Conservation (phyloP, 2,329 filamentous ascomycete genomes). For the Clonostachys sp. region DNA sequence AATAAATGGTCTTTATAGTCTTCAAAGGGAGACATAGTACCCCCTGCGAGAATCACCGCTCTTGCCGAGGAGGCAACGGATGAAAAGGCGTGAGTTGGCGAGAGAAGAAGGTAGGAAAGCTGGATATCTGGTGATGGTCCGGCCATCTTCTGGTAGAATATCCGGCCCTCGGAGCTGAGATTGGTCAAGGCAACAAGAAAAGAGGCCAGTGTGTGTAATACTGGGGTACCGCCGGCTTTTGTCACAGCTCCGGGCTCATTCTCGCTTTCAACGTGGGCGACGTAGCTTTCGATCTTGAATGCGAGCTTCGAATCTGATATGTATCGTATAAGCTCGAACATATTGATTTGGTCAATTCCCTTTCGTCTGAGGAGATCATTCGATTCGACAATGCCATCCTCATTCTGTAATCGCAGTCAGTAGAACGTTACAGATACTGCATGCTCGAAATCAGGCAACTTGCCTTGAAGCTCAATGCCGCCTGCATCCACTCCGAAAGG, state of each 20-base stretch:
- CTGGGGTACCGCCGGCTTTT: constrained; percentile 30
- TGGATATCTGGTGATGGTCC: constrained; percentile 40
- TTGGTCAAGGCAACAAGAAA: constrained; percentile 84
- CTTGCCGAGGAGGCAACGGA: constrained; percentile 80
- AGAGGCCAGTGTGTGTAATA: constrained; percentile 49
- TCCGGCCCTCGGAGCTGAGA: constrained; percentile 65
- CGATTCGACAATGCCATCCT: constrained; percentile 66
- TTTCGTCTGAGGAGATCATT: constrained; percentile 74
- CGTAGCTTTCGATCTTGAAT: constrained; percentile 90
- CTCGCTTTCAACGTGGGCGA: constrained; percentile 54
- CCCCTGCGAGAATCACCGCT: constrained; percentile 86
- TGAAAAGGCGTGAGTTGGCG: constrained; percentile 86
- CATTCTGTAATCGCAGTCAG: constrained; percentile 12
- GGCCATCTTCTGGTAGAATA: constrained; percentile 54
- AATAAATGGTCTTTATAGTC: constrained; percentile 88
- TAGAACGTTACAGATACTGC: not conserved
- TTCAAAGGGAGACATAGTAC: constrained; percentile 95
- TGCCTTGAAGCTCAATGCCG: constrained; percentile 43
- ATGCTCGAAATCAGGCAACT: not conserved
- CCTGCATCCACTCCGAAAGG: constrained; percentile 63
- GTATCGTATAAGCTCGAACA: constrained; percentile 83
- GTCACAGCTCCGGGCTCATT: constrained; percentile 16
- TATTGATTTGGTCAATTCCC: constrained; percentile 90
- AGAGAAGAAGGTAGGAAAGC: constrained; percentile 82
- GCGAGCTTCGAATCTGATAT: constrained; percentile 89